Conservation (phyloP, 2,329 filamentous ascomycete species). For the Beauveria bassiana region DNA sequence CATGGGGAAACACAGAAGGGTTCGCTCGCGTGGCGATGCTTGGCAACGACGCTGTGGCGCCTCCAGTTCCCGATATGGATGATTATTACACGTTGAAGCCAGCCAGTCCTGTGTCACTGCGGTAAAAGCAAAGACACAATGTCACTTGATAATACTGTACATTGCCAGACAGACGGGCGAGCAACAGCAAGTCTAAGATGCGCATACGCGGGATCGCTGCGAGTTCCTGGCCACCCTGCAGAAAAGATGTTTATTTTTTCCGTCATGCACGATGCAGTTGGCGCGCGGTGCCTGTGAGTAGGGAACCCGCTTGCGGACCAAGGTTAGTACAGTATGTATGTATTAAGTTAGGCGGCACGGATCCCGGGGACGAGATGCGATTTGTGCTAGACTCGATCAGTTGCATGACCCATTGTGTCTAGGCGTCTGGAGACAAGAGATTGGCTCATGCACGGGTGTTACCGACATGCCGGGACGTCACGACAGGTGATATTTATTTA, state of each 20-base stretch:
- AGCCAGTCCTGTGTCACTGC: neutral
- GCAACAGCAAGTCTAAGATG: neutral
- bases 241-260: neutral
- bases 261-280: neutral
- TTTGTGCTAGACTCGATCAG: slow-evolving; percentile 8
- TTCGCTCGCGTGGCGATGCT: neutral
- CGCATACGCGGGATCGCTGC: neutral
- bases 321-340: neutral
- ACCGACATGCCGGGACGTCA: neutral
- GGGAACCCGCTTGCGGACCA: neutral
- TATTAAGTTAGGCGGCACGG: neutral
- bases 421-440: neutral
- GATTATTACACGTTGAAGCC: slow-evolving; percentile 3
- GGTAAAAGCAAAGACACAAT: neutral
- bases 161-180: neutral
- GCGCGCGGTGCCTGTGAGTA: neutral
- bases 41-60: neutral
- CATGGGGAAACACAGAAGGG: neutral
- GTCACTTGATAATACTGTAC: neutral
- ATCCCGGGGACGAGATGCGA: slow-evolving; percentile 1
- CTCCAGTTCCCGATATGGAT: neutral
- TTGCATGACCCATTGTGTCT: neutral
- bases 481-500: no score
- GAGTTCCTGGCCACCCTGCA: neutral
- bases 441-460: neutral